phyloP scores from a whole-genome alignment of 2,329 filamentous ascomycete species.

The Colletotrichum abscissum region DNA sequence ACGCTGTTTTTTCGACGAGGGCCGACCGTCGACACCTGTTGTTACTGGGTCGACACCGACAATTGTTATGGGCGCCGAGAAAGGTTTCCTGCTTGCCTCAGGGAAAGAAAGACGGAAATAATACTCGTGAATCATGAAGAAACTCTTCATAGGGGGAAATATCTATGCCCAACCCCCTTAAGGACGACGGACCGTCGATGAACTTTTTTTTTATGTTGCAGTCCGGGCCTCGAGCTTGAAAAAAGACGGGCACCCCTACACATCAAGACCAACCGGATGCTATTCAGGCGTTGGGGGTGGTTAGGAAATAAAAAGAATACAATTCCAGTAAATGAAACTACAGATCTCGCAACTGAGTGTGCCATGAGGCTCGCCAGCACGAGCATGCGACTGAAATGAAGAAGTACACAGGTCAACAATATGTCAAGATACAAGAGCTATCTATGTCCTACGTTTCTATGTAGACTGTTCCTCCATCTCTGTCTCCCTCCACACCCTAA shows the following conservation, averaged over 20 bases:
- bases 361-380: background rate
- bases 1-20: background rate
- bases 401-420: background rate
- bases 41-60: background rate
- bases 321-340: slow-evolving; percentile 12
- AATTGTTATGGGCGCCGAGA: background rate
- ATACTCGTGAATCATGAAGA: background rate
- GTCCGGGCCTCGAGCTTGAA: slow-evolving; percentile 7
- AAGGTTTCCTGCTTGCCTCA: background rate
- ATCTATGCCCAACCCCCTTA: background rate
- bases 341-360: background rate
- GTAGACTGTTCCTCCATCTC: background rate
- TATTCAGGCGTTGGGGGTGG: slow-evolving; percentile 30
- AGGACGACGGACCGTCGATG: slow-evolving; percentile 18
- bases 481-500: slow-evolving; percentile 81
- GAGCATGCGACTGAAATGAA: background rate
- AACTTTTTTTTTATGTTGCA: slow-evolving; percentile 4
- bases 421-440: background rate
- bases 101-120: background rate
- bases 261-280: slow-evolving; percentile 33
- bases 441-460: background rate
- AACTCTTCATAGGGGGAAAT: background rate
- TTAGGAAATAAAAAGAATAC: slow-evolving; percentile 29
- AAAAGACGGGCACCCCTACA: slow-evolving; percentile 9
- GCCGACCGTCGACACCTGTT: too few species aligned